Base-by-base conservation (phyloP, 1,139 yeast genomes). In the Protomyces inouyei region DNA sequence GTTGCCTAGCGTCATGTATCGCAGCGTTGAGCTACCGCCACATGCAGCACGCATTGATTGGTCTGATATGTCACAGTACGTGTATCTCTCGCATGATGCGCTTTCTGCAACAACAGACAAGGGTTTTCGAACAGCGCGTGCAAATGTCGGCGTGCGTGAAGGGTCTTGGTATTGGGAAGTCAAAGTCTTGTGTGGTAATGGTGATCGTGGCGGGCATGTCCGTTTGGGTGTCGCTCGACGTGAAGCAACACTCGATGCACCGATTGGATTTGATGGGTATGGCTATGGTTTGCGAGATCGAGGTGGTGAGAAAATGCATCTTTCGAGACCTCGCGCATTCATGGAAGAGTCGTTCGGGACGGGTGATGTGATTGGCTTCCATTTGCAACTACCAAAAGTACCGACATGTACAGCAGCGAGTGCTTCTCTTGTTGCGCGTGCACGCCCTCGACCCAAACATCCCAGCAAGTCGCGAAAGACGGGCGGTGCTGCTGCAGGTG, bases 241-340 rank as follows among this genome's bases (percentile, higher is more conserved):
- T 69, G 98, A 93, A 72, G 95, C 97, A 0, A 83, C 91, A 64
- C 76, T 92, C 59, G 97, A 93, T 70, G 96, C 96, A 0, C 98
- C 99, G 0, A 93, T 92, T 9, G 99, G 99, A 3, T 89, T 84
- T 72, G 98, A 93, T 74, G 95, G 92, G 0, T 93, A 91, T 75
- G 93, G 97, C 0, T 93, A 95, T 74, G 97, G 97, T 0, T 72
- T 93, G 10, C 79, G 98, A 67, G 98, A 92, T 75, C 81, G 82
- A 43, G 80, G 81, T n/a, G 95, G 98, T 1, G 88, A 88, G 68
- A 83, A 83, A 51, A 80, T 93, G 55, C 95, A 93, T 67, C 75
- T 87, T 54, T 85, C 93, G 68, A 79, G 95, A 59, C 90, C 92
- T 0, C 75, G 76, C 55, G 79, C 79, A 25, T 82, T 83, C 70